Evolutionary conservation across 495 filamentous ascomycete species (phyloP).

Genomic region (Hypoxylon perforatum): DNA sequence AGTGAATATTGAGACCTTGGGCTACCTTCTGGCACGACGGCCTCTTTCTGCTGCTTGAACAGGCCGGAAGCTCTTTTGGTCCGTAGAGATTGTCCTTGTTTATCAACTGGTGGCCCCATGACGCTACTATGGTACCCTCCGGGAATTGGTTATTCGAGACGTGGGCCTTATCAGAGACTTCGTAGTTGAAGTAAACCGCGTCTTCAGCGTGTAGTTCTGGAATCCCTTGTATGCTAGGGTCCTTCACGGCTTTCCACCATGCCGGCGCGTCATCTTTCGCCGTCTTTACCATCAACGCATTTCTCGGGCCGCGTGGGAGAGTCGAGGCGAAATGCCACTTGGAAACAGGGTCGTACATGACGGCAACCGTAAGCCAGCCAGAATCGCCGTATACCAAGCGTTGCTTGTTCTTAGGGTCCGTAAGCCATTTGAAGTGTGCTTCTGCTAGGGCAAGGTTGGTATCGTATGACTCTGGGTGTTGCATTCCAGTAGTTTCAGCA

Average conservation of each 20-base stretch:
- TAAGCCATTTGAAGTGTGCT: background rate
- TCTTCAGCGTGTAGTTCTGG: conserved; percentile 1
- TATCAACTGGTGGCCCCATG: background rate
- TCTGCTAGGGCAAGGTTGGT: background rate
- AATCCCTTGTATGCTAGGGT: too few species aligned
- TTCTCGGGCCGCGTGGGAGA: background rate
- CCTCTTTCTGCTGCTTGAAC: background rate
- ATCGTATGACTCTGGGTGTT: background rate
- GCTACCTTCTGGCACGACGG: background rate
- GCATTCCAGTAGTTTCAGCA: background rate
- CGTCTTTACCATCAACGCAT: background rate
- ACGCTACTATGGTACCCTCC: background rate
- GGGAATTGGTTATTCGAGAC: background rate
- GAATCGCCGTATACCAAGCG: background rate
- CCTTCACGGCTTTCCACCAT: background rate
- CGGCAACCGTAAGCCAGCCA: background rate
- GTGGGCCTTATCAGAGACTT: conserved; percentile 6
- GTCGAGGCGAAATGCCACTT: background rate
- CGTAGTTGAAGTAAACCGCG: conserved; percentile 8
- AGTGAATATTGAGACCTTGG: background rate
- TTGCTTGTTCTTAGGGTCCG: background rate
- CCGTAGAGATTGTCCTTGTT: background rate
- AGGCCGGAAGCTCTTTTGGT: background rate
- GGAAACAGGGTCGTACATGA: background rate
- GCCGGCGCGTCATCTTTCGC: background rate